A percentile compares a stretch with the other conserved stretches of the same genome.
These are phyloP conservation scores for Paraglomus occultum DNA, from an alignment of 192 early-diverging fungal species.

Conservation along the genomic window DNA sequence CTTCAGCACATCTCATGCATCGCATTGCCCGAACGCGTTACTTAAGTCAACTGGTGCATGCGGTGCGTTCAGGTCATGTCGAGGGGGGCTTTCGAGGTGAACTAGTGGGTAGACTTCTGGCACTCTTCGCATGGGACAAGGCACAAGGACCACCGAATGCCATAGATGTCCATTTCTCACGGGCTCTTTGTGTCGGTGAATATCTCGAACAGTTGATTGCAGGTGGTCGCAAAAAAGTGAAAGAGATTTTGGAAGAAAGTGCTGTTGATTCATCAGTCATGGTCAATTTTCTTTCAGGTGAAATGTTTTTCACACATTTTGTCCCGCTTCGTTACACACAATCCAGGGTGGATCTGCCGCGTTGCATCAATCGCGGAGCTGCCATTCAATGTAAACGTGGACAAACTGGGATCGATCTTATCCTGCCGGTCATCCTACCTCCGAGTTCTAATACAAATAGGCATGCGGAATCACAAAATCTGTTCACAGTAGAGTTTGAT, in stretches of 20 bases:
- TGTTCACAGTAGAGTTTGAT: no score
- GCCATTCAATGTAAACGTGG: conserved; percentile 7
- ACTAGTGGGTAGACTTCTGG: not conserved
- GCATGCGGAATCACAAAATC: no score
- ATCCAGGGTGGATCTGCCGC: not conserved
- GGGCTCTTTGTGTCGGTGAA: not conserved
- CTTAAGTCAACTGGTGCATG: not conserved
- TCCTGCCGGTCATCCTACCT: no score
- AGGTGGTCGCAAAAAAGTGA: no score
- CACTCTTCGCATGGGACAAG: not conserved
- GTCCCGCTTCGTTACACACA: not conserved
- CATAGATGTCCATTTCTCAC: not conserved
- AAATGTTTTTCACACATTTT: conserved; percentile 14
- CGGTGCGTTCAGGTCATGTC: not conserved
- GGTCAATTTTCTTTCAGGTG: no score
- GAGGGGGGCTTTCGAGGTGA: not conserved
- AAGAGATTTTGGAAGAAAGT: no score
- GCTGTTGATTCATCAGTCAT: no score
- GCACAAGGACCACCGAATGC: not conserved
- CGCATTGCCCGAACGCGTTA: not conserved
- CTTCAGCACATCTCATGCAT: not conserved
- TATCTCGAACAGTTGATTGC: not conserved
- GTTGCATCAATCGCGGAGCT: not conserved
- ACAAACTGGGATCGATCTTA: not conserved
- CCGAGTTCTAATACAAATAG: no score